Evolutionary conservation across 441 rosid genomes (phyloP).

Genomic region (Biscutella laevigata): DNA sequence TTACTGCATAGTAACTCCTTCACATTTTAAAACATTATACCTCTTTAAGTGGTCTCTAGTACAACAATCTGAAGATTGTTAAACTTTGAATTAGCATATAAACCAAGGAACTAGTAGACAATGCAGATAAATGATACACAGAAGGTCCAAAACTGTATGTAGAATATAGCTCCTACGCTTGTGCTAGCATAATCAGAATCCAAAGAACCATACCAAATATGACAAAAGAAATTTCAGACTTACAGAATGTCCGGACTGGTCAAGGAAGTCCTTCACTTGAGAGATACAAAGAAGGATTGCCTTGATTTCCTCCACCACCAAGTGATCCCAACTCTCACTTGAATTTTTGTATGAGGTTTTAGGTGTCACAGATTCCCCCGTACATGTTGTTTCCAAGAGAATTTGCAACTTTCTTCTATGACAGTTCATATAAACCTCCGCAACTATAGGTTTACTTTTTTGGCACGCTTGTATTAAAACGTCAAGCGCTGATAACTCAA

Average conservation of each 20-base stretch:
- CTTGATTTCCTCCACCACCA: conserved; percentile 80
- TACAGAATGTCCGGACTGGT: conserved; percentile 59
- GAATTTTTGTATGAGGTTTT: conserved; percentile 40
- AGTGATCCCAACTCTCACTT: conserved; percentile 43
- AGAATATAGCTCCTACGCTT: not conserved
- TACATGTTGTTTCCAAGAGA: conserved; percentile 53
- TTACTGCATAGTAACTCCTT: not conserved
- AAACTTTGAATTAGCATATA: conserved; percentile 10
- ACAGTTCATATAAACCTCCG: conserved; percentile 62
- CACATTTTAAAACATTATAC: not conserved
- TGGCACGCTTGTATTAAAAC: conserved; percentile 65
- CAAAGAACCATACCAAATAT: conserved; percentile 14
- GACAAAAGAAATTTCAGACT: conserved; percentile 31
- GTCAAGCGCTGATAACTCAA: conserved; percentile 71
- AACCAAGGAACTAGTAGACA: conserved; percentile 29
- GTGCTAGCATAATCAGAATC: conserved; percentile 2
- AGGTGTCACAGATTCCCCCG: conserved; percentile 33
- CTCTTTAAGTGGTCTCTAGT: not conserved
- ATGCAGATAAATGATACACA: conserved; percentile 10
- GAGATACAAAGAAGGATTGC: conserved; percentile 55
- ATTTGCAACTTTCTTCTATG: conserved; percentile 76
- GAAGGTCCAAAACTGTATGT: conserved; percentile 1
- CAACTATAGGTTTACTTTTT: conserved; percentile 48
- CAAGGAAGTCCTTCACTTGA: conserved; percentile 47
- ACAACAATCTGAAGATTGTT: not conserved